Evolutionary conservation across 1,139 yeast genomes (phyloP).

Genomic region (Pneumocystis wakefieldiae): DNA sequence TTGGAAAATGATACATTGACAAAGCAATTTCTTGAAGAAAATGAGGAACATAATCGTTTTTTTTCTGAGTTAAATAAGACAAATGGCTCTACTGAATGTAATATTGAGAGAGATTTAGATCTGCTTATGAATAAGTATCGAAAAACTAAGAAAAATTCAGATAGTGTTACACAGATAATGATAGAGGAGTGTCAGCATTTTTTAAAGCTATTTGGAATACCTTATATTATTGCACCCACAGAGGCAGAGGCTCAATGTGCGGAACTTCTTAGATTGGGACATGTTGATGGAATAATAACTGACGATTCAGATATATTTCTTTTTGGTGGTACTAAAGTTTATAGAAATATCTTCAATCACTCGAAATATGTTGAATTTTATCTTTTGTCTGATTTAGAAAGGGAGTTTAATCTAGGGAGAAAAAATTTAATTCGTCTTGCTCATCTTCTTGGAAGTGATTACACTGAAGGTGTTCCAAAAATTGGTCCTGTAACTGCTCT

Average conservation of each 20-base stretch:
- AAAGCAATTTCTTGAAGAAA: constrained; percentile 52
- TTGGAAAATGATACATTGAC: constrained; percentile 45
- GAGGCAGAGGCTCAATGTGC: constrained; percentile 99
- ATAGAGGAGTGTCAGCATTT: constrained; percentile 79
- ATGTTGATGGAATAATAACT: constrained; percentile 91
- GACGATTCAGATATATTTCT: constrained; percentile 95
- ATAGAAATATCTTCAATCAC: constrained; percentile 89
- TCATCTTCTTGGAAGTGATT: constrained; percentile 75
- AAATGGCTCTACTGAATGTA: background rate
- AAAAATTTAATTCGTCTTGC: constrained; percentile 62
- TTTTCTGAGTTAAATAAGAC: constrained; percentile 30
- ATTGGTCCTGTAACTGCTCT: constrained; percentile 86
- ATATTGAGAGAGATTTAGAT: constrained; percentile 38
- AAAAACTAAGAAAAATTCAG: constrained; percentile 71
- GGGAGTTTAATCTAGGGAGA: constrained; percentile 51
- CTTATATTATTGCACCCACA: constrained; percentile 89
- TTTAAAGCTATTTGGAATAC: constrained; percentile 75
- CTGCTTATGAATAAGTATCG: constrained; percentile 38
- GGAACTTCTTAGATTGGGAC: constrained; percentile 42
- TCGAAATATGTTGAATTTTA: constrained; percentile 86
- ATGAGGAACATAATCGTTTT: constrained; percentile 54
- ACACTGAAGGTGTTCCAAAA: constrained; percentile 81
- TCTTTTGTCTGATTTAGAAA: constrained; percentile 41
- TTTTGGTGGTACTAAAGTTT: constrained; percentile 75
- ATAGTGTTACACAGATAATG: constrained; percentile 79